Evolutionary conservation across 345 rosid species (phyloP).

Genomic region (Theobroma cacao): DNA sequence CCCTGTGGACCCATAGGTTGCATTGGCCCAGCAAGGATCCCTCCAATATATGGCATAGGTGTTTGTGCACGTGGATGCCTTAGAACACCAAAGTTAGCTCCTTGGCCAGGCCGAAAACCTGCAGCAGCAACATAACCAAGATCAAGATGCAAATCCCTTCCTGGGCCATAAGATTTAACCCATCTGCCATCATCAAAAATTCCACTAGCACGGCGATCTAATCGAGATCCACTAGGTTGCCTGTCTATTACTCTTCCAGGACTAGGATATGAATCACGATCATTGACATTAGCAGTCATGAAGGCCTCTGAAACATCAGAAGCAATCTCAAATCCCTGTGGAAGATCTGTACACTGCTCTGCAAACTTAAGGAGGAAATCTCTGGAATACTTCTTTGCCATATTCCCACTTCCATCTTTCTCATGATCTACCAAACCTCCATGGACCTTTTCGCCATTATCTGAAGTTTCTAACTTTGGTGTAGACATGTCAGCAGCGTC

Average conservation of each 20-base stretch:
- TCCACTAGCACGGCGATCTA: slow-evolving; percentile 71
- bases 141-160: slow-evolving; percentile 52
- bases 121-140: slow-evolving; percentile 41
- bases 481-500: slow-evolving; percentile 89
- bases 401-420: slow-evolving; percentile 36
- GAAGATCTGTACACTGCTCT: slow-evolving; percentile 66
- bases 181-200: slow-evolving; percentile 68
- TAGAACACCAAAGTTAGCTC: slow-evolving; percentile 67
- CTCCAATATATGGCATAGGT: slow-evolving; percentile 42
- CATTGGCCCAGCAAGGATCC: slow-evolving; percentile 72
- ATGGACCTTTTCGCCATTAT: slow-evolving; percentile 22
- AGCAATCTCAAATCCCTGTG: slow-evolving; percentile 51
- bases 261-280: slow-evolving; percentile 53
- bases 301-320: slow-evolving; percentile 50
- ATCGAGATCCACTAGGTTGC: slow-evolving; percentile 52
- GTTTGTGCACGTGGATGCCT: slow-evolving; percentile 67
- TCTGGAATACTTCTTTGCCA: slow-evolving; percentile 80
- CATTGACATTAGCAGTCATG: slow-evolving; percentile 35
- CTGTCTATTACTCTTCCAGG: slow-evolving; percentile 68
- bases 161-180: slow-evolving; percentile 52
- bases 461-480: slow-evolving; percentile 63
- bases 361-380: slow-evolving; percentile 86
- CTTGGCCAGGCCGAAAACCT: slow-evolving; percentile 72
- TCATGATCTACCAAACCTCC: slow-evolving; percentile 30
- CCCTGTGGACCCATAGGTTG: slow-evolving; percentile 64